phyloP scores from a whole-genome alignment of 106 monocot genomes.

The Allium sativum region DNA sequence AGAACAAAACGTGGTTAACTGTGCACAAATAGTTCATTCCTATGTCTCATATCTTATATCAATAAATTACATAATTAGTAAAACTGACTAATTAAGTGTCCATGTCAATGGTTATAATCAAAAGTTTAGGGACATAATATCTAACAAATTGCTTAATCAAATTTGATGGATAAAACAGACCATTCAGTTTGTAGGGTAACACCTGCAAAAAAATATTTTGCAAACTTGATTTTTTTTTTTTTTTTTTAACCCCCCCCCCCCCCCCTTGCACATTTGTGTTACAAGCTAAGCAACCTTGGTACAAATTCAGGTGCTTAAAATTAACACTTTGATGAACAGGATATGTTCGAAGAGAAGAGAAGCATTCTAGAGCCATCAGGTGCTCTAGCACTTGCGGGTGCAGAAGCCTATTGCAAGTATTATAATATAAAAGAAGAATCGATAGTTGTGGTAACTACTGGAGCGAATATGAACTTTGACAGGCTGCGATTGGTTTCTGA shows the following conservation, averaged over 20 bases:
- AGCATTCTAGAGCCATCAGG: slow-evolving; percentile 98
- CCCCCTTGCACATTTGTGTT: not conserved
- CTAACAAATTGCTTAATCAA: no score
- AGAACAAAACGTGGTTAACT: no score
- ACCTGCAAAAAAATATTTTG: not conserved
- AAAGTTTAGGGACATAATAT: no score
- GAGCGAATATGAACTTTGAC: slow-evolving; percentile 99
- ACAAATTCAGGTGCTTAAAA: not conserved
- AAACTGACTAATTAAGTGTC: no score
- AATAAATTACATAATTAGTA: no score
- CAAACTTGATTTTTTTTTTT: not conserved
- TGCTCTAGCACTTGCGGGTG: slow-evolving; percentile 89
- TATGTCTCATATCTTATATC: no score
- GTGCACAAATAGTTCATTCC: no score
- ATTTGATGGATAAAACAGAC: no score
- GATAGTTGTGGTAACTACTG: slow-evolving; percentile 90
- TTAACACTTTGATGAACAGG: slow-evolving; percentile 21
- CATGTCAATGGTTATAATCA: no score
- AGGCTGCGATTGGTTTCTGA: slow-evolving; percentile 89
- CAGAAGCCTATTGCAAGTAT: slow-evolving; percentile 97
- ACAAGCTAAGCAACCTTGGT: not conserved
- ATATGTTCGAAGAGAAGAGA: slow-evolving; percentile 99
- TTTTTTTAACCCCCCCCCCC: no score
- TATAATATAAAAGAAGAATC: slow-evolving; percentile 72
- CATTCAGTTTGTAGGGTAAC: no score